Percentiles rank a stretch among this genome's conserved stretches.
Evolutionary conservation across 495 filamentous ascomycete genomes (phyloP).

Genomic region (Bryoglossum gracile): DNA sequence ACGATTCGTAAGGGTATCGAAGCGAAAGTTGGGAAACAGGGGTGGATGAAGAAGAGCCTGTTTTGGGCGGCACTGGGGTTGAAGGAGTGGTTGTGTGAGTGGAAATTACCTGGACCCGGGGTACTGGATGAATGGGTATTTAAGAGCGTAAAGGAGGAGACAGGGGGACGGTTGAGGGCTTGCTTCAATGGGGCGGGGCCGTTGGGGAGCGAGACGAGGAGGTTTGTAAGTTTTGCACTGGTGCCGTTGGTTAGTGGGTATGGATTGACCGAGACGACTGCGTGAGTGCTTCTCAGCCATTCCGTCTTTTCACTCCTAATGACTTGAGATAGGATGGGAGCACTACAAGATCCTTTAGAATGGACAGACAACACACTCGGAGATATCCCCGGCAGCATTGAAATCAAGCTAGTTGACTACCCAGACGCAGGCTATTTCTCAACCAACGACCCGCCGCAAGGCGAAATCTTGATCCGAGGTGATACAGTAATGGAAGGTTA

Average conservation of each 20-base stretch:
- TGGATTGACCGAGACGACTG: slow-evolving; percentile 86
- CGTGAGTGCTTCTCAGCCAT: slow-evolving; percentile 31
- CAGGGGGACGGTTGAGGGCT: slow-evolving; percentile 69
- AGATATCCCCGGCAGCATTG: slow-evolving; percentile 66
- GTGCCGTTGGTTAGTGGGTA: slow-evolving; percentile 83
- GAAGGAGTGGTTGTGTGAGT: slow-evolving; percentile 55
- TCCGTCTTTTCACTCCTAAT: neutral
- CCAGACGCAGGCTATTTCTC: slow-evolving; percentile 82
- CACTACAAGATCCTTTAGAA: slow-evolving; percentile 76
- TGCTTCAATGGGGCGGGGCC: slow-evolving; percentile 82
- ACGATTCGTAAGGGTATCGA: slow-evolving; percentile 94
- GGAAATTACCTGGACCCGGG: slow-evolving; percentile 62
- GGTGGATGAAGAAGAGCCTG: slow-evolving; percentile 61
- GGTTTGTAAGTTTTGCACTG: slow-evolving; percentile 78
- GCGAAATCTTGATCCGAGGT: slow-evolving; percentile 88
- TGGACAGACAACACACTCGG: slow-evolving; percentile 82
- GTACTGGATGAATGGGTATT: slow-evolving; percentile 71
- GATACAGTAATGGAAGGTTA: slow-evolving; percentile 65
- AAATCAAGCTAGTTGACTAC: slow-evolving; percentile 92
- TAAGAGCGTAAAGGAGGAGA: slow-evolving; percentile 81
- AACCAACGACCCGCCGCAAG: slow-evolving; percentile 79
- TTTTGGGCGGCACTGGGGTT: slow-evolving; percentile 81
- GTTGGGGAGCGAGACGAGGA: slow-evolving; percentile 74
- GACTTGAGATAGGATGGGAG: slow-evolving; percentile 60
- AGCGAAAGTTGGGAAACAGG: slow-evolving; percentile 66